A percentile compares a stretch with the other conserved stretches of the same genome.
These are phyloP conservation scores for Podosphaera fusca DNA, from an alignment of 2,329 filamentous ascomycete species.

Conservation along the genomic window DNA sequence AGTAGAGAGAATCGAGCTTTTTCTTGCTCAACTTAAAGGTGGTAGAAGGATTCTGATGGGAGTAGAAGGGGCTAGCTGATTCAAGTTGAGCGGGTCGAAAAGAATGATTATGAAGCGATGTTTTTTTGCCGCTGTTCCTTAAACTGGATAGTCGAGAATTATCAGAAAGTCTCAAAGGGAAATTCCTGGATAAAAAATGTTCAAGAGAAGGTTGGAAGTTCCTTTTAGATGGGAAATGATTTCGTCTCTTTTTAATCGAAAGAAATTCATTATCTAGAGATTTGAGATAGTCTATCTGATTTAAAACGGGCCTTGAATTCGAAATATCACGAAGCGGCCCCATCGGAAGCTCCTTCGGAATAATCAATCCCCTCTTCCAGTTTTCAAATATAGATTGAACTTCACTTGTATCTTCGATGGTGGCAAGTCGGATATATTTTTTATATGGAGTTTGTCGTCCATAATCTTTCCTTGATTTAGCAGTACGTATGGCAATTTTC, in stretches of 20 bases:
- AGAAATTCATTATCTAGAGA: neutral
- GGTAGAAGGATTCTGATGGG: constrained; percentile 13
- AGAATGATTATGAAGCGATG: neutral
- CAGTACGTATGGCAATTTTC: constrained; percentile 36
- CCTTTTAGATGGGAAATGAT: neutral
- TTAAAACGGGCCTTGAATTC: neutral
- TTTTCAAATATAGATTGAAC: constrained; percentile 27
- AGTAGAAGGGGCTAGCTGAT: constrained; percentile 19
- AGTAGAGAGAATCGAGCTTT: constrained; percentile 30
- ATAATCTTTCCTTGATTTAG: constrained; percentile 22
- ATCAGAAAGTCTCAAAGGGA: neutral
- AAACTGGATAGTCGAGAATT: neutral
- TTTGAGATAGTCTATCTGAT: neutral
- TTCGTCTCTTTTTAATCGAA: neutral
- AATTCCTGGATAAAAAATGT: constrained; percentile 11
- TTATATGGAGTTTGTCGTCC: constrained; percentile 30
- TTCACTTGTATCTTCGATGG: constrained; percentile 35
- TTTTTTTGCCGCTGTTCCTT: neutral
- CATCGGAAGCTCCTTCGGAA: constrained; percentile 3
- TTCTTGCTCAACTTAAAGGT: constrained; percentile 29
- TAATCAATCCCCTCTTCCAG: constrained; percentile 24
- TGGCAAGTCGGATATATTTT: constrained; percentile 38
- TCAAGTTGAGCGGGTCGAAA: constrained; percentile 33
- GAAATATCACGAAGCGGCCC: neutral
- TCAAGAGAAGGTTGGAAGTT: constrained; percentile 10